A percentile compares a stretch with the other conserved stretches of the same genome.
Conservation (phyloP, 2,329 filamentous ascomycete species). For the Trichoderma atrobrunneum region DNA sequence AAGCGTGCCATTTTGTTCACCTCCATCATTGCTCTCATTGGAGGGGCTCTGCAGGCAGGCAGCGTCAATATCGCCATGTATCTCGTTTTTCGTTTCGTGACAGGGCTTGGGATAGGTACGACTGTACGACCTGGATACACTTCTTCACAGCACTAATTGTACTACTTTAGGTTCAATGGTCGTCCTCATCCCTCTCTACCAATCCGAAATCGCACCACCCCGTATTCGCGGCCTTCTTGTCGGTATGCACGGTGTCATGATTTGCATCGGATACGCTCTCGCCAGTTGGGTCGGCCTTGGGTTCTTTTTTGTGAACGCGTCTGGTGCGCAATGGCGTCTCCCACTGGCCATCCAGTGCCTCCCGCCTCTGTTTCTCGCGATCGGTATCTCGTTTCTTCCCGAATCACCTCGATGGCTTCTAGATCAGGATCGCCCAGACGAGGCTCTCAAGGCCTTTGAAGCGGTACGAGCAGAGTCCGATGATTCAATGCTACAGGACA, state of each 20-base stretch:
- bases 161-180: background rate
- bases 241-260: conserved; percentile 7
- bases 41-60: background rate
- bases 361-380: background rate
- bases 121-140: background rate
- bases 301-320: background rate
- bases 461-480: background rate
- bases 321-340: conserved; percentile 1
- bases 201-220: conserved; percentile 6
- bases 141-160: background rate
- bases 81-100: background rate
- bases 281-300: background rate
- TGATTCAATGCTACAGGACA: background rate
- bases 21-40: background rate
- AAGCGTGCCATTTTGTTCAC: background rate
- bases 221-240: background rate
- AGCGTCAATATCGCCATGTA: conserved; percentile 4
- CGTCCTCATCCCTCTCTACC: background rate
- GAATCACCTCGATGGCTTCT: conserved; percentile 3
- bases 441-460: background rate
- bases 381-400: background rate
- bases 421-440: background rate
- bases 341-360: background rate
- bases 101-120: background rate
- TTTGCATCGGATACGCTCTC: background rate